Conservation (phyloP, 192 early-diverging fungal genomes). For the Endogone sp. region DNA sequence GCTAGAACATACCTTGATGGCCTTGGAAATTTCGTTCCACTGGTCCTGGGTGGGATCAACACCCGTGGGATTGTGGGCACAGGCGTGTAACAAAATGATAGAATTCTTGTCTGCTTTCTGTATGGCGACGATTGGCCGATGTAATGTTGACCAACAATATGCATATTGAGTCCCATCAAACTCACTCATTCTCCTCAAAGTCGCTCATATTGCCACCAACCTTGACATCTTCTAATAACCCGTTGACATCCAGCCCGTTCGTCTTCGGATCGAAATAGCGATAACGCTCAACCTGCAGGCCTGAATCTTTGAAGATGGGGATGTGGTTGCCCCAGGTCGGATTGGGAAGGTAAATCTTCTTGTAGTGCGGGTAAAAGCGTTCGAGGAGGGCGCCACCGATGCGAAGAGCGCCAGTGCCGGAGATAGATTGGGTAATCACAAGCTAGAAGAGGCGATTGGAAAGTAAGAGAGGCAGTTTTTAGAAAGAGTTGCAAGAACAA, state of each 20-base stretch:
- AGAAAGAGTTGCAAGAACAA: not conserved
- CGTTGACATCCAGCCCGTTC: constrained; percentile 89
- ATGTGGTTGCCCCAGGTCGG: constrained; percentile 99
- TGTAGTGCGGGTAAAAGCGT: constrained; percentile 74
- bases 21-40: constrained; percentile 84
- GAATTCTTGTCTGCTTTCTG: constrained; percentile 82
- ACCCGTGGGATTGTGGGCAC: constrained; percentile 99
- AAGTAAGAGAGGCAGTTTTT: constrained; percentile 1
- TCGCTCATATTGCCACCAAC: constrained; percentile 31
- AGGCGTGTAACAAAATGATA: constrained; percentile 93
- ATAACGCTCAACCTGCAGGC: constrained; percentile 84
- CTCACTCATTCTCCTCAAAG: no score
- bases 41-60: constrained; percentile 93
- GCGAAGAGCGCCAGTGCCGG: constrained; percentile 95
- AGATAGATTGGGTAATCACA: constrained; percentile 91
- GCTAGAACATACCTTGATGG: constrained; percentile 54
- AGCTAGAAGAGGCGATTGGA: constrained; percentile 32
- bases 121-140: no score
- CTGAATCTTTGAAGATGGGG: constrained; percentile 88
- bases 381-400: constrained; percentile 87
- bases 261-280: constrained; percentile 93
- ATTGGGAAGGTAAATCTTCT: constrained; percentile 87
- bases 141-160: no score
- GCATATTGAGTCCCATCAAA: no score
- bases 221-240: constrained; percentile 88